phyloP scores from a whole-genome alignment of 2,329 filamentous ascomycete genomes.

The Penicillium sp. region DNA sequence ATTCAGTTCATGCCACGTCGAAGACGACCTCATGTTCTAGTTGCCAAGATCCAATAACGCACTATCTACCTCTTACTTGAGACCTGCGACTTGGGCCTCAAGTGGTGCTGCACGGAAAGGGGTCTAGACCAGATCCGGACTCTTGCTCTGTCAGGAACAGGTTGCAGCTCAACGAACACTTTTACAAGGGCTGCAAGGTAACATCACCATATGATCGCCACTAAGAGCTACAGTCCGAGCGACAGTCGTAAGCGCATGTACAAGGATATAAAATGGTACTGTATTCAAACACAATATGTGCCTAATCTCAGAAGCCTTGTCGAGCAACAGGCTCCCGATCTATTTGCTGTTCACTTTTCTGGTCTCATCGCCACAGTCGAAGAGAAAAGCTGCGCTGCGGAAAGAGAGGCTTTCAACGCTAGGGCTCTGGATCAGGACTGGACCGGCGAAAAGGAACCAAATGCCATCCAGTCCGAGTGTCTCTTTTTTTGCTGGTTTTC shows the following conservation, averaged over 20 bases:
- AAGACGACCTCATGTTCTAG: background rate
- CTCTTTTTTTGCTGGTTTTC: slow-evolving; percentile 11
- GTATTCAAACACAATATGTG: slow-evolving; percentile 28
- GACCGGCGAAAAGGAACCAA: slow-evolving; percentile 33
- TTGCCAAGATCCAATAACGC: background rate
- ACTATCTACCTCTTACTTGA: background rate
- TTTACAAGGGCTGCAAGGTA: background rate
- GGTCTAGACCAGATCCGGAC: slow-evolving; percentile 2
- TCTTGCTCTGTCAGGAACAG: background rate
- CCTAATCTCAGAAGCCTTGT: slow-evolving; percentile 19
- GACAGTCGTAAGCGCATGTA: background rate
- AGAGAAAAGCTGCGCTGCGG: slow-evolving; percentile 12
- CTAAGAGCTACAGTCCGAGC: background rate
- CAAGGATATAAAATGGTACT: slow-evolving; percentile 12
- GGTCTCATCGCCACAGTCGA: slow-evolving; percentile 26
- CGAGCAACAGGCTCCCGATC: slow-evolving; percentile 15
- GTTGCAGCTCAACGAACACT: background rate
- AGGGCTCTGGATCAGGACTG: slow-evolving; percentile 27
- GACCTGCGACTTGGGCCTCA: background rate
- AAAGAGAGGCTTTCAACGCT: slow-evolving; percentile 3
- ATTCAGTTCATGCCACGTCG: slow-evolving; percentile 13
- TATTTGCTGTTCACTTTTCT: slow-evolving; percentile 32
- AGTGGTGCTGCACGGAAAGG: background rate
- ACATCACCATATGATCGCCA: background rate
- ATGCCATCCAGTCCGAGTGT: slow-evolving; percentile 32